These are phyloP conservation scores for Cairneyella variabilis DNA, from an alignment of 495 filamentous ascomycete species.

Conservation along the genomic window DNA sequence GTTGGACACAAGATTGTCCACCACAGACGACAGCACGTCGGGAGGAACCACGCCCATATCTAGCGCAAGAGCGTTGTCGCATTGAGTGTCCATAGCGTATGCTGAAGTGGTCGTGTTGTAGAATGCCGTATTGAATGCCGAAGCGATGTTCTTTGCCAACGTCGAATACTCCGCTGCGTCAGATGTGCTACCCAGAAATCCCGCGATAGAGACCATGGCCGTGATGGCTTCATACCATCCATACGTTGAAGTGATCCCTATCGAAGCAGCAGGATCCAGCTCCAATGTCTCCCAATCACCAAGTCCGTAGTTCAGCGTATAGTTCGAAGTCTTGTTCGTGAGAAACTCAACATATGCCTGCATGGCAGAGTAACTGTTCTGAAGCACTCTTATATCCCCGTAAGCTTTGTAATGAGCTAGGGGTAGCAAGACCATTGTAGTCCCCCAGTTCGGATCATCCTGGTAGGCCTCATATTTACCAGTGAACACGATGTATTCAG, in stretches of 20 bases:
- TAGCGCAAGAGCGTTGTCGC: background rate
- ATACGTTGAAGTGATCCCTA: background rate
- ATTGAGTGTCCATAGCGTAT: background rate
- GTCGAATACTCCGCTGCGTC: background rate
- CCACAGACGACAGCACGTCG: background rate
- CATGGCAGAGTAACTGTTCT: background rate
- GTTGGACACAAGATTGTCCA: background rate
- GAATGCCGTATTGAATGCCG: background rate
- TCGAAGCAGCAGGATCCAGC: background rate
- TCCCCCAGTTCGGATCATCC: slow-evolving; percentile 2
- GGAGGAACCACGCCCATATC: background rate
- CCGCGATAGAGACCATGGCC: background rate
- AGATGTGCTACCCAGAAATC: background rate
- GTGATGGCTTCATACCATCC: background rate
- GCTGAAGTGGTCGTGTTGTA: background rate
- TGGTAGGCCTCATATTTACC: background rate
- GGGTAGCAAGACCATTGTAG: background rate
- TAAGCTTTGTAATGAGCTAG: background rate
- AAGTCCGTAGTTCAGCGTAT: background rate
- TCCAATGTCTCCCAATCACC: background rate
- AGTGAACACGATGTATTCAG: background rate
- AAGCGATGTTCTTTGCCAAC: background rate
- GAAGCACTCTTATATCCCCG: background rate
- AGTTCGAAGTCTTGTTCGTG: background rate
- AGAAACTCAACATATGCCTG: background rate